Percentiles rank a stretch among this genome's conserved stretches.
Evolutionary conservation across 306 rosid species (phyloP).

Genomic region (Rosa rugosa): DNA sequence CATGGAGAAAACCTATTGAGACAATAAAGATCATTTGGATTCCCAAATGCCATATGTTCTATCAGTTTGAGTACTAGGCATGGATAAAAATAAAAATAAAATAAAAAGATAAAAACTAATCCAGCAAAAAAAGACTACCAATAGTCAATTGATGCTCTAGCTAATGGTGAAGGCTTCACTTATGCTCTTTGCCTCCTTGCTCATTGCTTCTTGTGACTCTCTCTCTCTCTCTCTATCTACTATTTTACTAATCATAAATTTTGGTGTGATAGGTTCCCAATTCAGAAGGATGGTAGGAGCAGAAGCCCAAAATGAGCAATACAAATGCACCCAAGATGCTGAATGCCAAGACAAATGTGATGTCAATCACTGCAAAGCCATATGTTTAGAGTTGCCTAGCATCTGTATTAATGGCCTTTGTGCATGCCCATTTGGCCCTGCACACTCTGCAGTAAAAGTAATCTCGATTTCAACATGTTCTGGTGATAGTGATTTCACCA

Average conservation of each 20-base stretch:
- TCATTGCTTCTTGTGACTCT: not conserved
- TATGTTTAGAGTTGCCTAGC: not conserved
- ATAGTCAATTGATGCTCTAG: not conserved
- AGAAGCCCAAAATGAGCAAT: conserved; percentile 6
- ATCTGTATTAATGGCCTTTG: not conserved
- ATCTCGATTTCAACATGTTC: not conserved
- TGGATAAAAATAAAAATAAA: no score
- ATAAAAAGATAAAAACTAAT: no score
- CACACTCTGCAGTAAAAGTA: not conserved
- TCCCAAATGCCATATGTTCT: not conserved
- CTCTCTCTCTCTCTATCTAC: not conserved
- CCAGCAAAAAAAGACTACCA: not conserved
- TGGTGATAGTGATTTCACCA: not conserved
- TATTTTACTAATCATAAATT: not conserved
- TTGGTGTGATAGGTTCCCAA: not conserved
- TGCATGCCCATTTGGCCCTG: conserved; percentile 3
- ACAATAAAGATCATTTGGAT: not conserved
- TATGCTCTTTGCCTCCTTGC: not conserved
- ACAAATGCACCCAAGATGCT: conserved; percentile 1
- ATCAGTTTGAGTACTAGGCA: not conserved
- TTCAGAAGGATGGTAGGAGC: not conserved
- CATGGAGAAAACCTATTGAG: not conserved
- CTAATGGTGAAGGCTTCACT: conserved; percentile 7
- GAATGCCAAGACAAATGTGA: conserved; percentile 11
- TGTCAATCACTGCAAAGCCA: not conserved